Evolutionary conservation across 2,329 filamentous ascomycete species (phyloP).

Genomic region (Penicillium sp.): DNA sequence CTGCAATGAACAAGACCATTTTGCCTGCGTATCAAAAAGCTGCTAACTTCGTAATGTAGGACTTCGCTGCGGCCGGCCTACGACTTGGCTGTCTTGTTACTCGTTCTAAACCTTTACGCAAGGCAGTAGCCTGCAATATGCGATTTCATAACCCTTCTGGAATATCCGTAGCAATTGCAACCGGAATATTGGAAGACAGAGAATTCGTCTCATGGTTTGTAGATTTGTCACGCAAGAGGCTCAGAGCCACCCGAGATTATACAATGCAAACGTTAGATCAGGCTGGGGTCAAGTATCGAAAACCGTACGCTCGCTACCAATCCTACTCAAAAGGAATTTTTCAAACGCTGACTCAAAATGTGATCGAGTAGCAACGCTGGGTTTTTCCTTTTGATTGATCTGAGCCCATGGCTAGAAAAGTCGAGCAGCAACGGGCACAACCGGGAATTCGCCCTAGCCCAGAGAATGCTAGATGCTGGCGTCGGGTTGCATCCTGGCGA

Average conservation of each 20-base stretch:
- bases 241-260: slow-evolving; percentile 26
- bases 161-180: slow-evolving; percentile 27
- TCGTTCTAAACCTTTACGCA: slow-evolving; percentile 22
- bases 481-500: slow-evolving; percentile 51
- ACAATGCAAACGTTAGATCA: slow-evolving; percentile 31
- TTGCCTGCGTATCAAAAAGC: too few species aligned
- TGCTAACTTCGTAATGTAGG: slow-evolving; percentile 11
- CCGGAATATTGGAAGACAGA: slow-evolving; percentile 28
- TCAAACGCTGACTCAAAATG: not conserved
- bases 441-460: slow-evolving; percentile 44
- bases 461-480: slow-evolving; percentile 43
- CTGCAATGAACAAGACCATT: too few species aligned
- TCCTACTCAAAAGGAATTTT: not conserved
- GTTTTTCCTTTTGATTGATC: slow-evolving; percentile 45
- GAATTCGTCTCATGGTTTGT: slow-evolving; percentile 34
- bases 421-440: not conserved
- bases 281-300: slow-evolving; percentile 34
- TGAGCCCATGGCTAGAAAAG: slow-evolving; percentile 21
- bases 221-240: slow-evolving; percentile 19
- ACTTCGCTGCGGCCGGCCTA: slow-evolving; percentile 29
- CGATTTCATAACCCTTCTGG: slow-evolving; percentile 26
- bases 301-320: not conserved
- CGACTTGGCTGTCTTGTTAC: slow-evolving; percentile 27
- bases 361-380: slow-evolving; percentile 36
- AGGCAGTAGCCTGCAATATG: slow-evolving; percentile 22